phyloP scores from a whole-genome alignment of 805 yeast species.

The Metschnikowia santaceciliae region DNA sequence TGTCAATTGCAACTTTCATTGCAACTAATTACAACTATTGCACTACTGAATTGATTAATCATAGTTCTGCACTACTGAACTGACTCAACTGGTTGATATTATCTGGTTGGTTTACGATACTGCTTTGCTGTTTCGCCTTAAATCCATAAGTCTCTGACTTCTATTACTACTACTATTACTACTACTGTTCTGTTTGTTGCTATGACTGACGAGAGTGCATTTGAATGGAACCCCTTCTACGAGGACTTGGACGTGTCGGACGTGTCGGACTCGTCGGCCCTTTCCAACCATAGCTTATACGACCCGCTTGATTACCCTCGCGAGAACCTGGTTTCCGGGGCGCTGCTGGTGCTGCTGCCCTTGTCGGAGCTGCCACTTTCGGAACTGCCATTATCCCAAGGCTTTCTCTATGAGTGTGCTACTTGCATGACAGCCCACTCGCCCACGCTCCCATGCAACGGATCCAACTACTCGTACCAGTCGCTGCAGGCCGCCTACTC shows the following conservation, averaged over 20 bases:
- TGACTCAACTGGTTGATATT: too few relatives aligned
- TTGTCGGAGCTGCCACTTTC: neutral
- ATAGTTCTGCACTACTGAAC: too few relatives aligned
- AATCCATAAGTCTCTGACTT: too few relatives aligned
- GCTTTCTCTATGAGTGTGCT: slow-evolving; percentile 17
- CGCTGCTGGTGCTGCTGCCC: neutral
- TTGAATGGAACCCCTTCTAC: slow-evolving; percentile 21
- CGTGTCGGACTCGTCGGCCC: neutral
- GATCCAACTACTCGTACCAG: slow-evolving; percentile 8
- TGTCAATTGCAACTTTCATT: too few relatives aligned
- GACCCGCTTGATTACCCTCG: slow-evolving; percentile 1
- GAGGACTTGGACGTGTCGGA: slow-evolving; percentile 6
- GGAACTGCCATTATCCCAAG: neutral
- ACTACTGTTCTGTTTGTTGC: neutral
- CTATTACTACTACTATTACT: neutral
- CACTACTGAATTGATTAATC: too few relatives aligned
- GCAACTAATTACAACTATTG: too few relatives aligned
- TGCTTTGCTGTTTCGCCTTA: too few relatives aligned
- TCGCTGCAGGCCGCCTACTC: slow-evolving; percentile 2
- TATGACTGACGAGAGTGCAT: slow-evolving; percentile 2
- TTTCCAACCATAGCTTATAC: neutral
- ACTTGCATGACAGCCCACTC: slow-evolving; percentile 16
- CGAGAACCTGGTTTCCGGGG: neutral
- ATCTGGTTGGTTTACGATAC: too few relatives aligned
- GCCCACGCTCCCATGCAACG: slow-evolving; percentile 15